A percentile compares a stretch with the other conserved stretches of the same genome.
phyloP scores from a whole-genome alignment of 768 basidiomycete species.

The Collybia sordida region DNA sequence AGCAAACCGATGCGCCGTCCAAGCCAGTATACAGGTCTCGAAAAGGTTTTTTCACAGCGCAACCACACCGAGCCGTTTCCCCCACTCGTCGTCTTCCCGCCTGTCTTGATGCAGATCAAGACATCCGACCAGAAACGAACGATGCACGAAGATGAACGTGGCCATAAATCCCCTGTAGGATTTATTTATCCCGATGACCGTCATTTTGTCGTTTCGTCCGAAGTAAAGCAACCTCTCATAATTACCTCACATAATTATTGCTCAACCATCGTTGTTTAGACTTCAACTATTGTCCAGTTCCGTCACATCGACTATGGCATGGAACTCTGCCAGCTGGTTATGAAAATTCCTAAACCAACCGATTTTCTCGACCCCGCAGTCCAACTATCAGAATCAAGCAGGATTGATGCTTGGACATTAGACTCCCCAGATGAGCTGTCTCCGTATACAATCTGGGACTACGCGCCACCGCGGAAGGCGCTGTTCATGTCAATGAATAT shows the following conservation, averaged over 20 bases:
- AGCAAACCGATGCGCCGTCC: neutral
- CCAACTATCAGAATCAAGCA: neutral
- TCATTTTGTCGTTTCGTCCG: constrained; percentile 1
- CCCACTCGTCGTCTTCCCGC: neutral
- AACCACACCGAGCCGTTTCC: neutral
- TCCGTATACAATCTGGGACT: constrained; percentile 1
- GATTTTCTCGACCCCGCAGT: constrained; percentile 1
- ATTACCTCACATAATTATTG: neutral
- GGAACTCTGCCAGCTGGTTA: constrained; percentile 5
- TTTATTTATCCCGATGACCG: constrained; percentile 3
- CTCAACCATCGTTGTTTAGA: neutral
- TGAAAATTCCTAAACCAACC: constrained; percentile 1
- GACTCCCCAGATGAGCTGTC: constrained; percentile 1
- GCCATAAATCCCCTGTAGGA: neutral
- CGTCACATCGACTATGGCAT: constrained; percentile 11
- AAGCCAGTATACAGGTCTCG: constrained; percentile 6
- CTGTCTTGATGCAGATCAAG: neutral
- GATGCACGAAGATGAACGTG: constrained; percentile 1
- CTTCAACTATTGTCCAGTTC: constrained; percentile 10
- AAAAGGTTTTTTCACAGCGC: neutral
- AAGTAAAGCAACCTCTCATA: neutral
- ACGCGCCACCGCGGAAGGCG: neutral
- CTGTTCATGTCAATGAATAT: neutral
- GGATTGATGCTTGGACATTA: constrained; percentile 1
- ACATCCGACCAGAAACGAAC: neutral